Conservation (phyloP, 768 basidiomycete species). For the Pleurotus djamor region DNA sequence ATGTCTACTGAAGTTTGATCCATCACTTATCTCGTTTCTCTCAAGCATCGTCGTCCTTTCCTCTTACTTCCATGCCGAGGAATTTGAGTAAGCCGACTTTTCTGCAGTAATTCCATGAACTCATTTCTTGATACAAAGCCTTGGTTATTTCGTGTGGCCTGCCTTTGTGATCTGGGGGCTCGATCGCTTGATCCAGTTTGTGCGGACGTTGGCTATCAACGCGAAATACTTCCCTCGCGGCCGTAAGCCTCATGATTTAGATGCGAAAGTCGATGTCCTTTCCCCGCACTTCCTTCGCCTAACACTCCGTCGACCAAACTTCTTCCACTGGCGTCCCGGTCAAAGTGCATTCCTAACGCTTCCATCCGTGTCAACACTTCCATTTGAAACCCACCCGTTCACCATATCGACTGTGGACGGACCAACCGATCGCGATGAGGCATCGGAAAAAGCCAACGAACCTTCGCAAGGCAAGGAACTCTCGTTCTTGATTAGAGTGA, state of each 20-base stretch:
- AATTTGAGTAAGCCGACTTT: slow-evolving; percentile 20
- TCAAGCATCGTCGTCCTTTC: slow-evolving; percentile 33
- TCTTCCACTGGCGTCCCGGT: slow-evolving; percentile 47
- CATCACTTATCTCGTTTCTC: neutral
- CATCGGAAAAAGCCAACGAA: neutral
- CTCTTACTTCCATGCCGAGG: slow-evolving; percentile 37
- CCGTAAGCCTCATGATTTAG: slow-evolving; percentile 19
- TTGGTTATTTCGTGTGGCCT: slow-evolving; percentile 44
- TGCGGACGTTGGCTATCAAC: slow-evolving; percentile 43
- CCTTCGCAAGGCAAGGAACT: slow-evolving; percentile 34
- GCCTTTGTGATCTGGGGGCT: slow-evolving; percentile 52
- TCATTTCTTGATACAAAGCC: slow-evolving; percentile 15
- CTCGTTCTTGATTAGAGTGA: slow-evolving; percentile 56
- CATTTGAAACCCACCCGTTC: slow-evolving; percentile 61
- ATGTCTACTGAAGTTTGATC: neutral
- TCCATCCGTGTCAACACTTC: slow-evolving; percentile 39
- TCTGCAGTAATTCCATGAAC: neutral
- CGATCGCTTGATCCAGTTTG: slow-evolving; percentile 48
- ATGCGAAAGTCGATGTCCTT: slow-evolving; percentile 39
- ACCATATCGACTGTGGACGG: slow-evolving; percentile 49
- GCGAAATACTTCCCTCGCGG: slow-evolving; percentile 31
- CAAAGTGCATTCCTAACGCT: slow-evolving; percentile 53
- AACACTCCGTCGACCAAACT: slow-evolving; percentile 33
- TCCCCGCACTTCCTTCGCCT: slow-evolving; percentile 47
- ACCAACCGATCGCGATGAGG: neutral